phyloP scores from a whole-genome alignment of 257 asterid genomes.

The Gynochthodes officinalis region DNA sequence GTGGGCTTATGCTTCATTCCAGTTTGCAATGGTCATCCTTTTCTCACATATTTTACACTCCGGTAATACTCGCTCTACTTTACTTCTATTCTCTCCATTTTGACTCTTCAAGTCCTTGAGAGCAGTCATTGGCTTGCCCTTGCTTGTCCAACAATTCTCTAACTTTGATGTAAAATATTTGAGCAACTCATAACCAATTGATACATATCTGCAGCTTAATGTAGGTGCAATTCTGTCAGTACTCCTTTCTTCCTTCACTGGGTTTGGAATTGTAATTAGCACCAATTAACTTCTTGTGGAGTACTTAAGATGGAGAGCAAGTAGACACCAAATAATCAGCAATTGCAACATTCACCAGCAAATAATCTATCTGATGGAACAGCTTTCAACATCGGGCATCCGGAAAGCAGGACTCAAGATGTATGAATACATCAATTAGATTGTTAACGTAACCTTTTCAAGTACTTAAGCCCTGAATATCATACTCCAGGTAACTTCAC shows the following conservation, averaged over 20 bases:
- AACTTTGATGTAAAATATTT: neutral
- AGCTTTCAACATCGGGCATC: constrained; percentile 31
- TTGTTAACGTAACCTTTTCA: neutral
- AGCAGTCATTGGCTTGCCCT: no score
- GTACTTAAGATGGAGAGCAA: constrained; percentile 84
- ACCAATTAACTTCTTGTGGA: constrained; percentile 86
- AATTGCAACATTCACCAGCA: constrained; percentile 25
- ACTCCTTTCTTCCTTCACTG: constrained; percentile 93
- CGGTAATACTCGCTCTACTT: constrained; percentile 41
- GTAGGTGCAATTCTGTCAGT: constrained; percentile 75
- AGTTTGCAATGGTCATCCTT: constrained; percentile 88
- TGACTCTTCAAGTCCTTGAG: neutral
- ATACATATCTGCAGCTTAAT: constrained; percentile 56
- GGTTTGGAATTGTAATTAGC: constrained; percentile 90
- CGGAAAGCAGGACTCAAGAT: constrained; percentile 29
- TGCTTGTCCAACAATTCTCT: neutral
- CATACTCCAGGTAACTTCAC: neutral
- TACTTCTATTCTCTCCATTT: neutral
- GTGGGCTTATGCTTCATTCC: constrained; percentile 98
- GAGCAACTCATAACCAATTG: neutral
- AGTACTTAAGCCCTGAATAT: neutral
- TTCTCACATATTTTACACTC: constrained; percentile 85
- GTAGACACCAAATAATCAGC: constrained; percentile 32
- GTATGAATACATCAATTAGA: constrained; percentile 15
- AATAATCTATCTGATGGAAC: constrained; percentile 18